Evolutionary conservation across 1,139 yeast species (phyloP), one percentile per base, ranked within the genome.

Genomic region (Pichiaceae sp.): DNA sequence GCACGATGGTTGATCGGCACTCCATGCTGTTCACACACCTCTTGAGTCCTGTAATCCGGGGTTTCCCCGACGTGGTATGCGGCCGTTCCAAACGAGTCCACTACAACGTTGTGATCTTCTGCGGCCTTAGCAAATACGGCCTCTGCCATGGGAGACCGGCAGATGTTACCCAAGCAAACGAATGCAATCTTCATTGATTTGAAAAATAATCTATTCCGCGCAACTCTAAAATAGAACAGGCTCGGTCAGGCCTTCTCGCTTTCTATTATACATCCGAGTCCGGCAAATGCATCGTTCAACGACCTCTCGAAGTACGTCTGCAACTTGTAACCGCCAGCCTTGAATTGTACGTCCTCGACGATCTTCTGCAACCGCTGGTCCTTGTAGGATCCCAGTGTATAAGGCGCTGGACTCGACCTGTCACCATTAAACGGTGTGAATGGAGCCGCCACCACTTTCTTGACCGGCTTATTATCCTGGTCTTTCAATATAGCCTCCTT

Each of bases 81-180:
- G 7, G 85, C 76, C 0, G 96, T 86, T 4, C 97, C 97, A 57
- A 79, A 89, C 1, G 96, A 87, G 49, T 87, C 96, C 26, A 86
- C 80, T 2, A 50, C 38, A 7, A 48, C 67, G 0, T 76, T 72
- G 24, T 63, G 53, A 39, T 68, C 54, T 33, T 73, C 57, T 3
- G 85, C 94, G 20, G 67, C 66, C 43, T 84, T 77, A 37, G 66
- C 67, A 62, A 87, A 86, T 1, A 87, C 83, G 0, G 96, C 96
- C 57, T 89, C 97, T 0, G 98, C 97, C 97, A 89, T 89, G 9
- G 97, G 96, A 1, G 96, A 87, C 38, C 97, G 91, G 54, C 98
- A 89, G 32, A 87, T 86, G 59, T 89, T 89, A 3, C 97, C 97
- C 17, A 87, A 66, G 54, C 97, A 89, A 2, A 87, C 93, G 56